phyloP scores from a whole-genome alignment of 192 early-diverging fungal genomes.

The Allomyces javanicus region DNA sequence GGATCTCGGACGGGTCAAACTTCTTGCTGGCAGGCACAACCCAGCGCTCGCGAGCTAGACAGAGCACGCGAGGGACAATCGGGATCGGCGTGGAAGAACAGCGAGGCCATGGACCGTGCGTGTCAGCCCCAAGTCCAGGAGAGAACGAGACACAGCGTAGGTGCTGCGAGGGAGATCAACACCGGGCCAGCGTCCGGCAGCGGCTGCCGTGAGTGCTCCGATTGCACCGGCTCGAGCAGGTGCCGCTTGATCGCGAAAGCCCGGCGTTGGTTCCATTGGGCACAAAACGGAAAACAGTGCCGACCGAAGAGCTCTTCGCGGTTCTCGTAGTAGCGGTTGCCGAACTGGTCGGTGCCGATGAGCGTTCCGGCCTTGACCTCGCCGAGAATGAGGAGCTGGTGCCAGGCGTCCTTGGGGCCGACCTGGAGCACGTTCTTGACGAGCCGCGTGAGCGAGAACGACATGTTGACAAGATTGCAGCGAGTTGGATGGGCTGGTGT shows the following conservation, averaged over 20 bases:
- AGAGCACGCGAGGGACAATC: neutral
- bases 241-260: neutral
- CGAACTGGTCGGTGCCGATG: slow-evolving; percentile 47
- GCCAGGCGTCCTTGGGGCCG: slow-evolving; percentile 22
- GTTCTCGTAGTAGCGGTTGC: slow-evolving; percentile 61
- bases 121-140: neutral
- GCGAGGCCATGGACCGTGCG: neutral
- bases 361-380: slow-evolving; percentile 48
- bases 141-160: neutral
- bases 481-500: slow-evolving; percentile 1
- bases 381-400: slow-evolving; percentile 32
- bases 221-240: neutral
- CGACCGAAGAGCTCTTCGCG: slow-evolving; percentile 46
- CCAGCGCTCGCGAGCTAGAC: slow-evolving; percentile 55
- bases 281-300: neutral
- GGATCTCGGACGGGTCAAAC: slow-evolving; percentile 43
- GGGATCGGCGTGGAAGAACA: neutral
- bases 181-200: neutral
- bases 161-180: neutral
- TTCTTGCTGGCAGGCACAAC: slow-evolving; percentile 33
- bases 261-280: neutral
- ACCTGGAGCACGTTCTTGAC: slow-evolving; percentile 30
- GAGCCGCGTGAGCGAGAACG: slow-evolving; percentile 22
- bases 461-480: neutral
- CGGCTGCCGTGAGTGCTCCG: neutral